phyloP scores from a whole-genome alignment of 2,329 filamentous ascomycete genomes.

The Rugonectria rugulosa region DNA sequence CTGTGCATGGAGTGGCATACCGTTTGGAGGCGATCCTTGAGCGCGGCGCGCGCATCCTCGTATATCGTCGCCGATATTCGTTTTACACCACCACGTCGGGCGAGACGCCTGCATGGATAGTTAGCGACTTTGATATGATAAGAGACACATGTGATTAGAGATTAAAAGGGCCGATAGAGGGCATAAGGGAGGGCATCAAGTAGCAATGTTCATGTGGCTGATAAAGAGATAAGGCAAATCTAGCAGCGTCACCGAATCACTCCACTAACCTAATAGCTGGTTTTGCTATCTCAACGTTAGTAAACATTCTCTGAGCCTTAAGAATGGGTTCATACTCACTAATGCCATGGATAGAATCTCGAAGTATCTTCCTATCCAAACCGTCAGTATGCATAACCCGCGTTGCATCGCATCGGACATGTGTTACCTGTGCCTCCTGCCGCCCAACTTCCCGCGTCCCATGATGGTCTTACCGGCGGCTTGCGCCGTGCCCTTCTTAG shows the following conservation, averaged over 20 bases:
- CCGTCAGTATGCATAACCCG: slow-evolving; percentile 1
- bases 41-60: slow-evolving; percentile 60
- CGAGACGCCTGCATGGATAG: slow-evolving; percentile 64
- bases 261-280: slow-evolving; percentile 58
- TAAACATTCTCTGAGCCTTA: neutral
- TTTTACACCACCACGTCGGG: slow-evolving; percentile 79
- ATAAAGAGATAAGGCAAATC: neutral
- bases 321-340: slow-evolving; percentile 51
- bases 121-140: slow-evolving; percentile 15
- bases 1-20: slow-evolving; percentile 45
- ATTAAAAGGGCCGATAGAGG: neutral
- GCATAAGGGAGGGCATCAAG: neutral
- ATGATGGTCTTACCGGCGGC: slow-evolving; percentile 33
- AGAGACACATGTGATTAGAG: neutral
- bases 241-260: neutral
- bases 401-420: too few species aligned
- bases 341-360: slow-evolving; percentile 58
- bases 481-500: slow-evolving; percentile 22
- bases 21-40: slow-evolving; percentile 58
- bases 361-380: slow-evolving; percentile 53
- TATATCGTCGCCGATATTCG: slow-evolving; percentile 73
- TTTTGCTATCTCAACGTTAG: slow-evolving; percentile 53
- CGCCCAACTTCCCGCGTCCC: slow-evolving; percentile 23
- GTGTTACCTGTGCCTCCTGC: slow-evolving; percentile 36
- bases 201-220: neutral